Base-by-base conservation (phyloP, 495 filamentous ascomycete species). In the Xylaria palmicola region DNA sequence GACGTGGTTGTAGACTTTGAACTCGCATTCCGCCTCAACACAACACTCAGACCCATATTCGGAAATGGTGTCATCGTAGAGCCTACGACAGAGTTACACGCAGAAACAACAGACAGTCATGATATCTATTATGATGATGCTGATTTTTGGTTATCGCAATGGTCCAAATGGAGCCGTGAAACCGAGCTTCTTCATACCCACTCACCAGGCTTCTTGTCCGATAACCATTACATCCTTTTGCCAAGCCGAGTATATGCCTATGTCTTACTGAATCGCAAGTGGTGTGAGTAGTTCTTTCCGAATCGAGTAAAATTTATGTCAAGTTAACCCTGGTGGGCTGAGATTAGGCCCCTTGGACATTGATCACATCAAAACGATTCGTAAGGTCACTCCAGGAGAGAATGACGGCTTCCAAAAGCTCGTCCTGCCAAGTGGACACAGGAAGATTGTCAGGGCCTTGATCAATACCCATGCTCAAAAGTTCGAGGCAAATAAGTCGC, bases 401-500 rank as follows among this genome's bases (percentile, higher is more conserved):
- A 10, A 40, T 13, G 10, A 40, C 37, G 37, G 37, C 8, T 40
- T 40, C 15, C 37, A 40, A 40, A 40, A 40, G 37, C 37, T 40
- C 37, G 37, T 40, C 10, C 15, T 40, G 37, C 37, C 37, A n/a
- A n/a, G n/a, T n/a, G n/a, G n/a, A n/a, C n/a, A n/a, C n/a, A n/a
- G n/a, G n/a, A n/a, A n/a, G n/a, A n/a, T n/a, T n/a, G n/a, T n/a
- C n/a, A n/a, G n/a, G n/a, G n/a, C n/a, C n/a, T n/a, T n/a, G n/a
- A n/a, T n/a, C n/a, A n/a, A 79, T 53, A 75, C 73, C 48, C 68
- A 71, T 30, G 71, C 62, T 75, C 70, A 59, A 60, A 75, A n/a
- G 44, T 32, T 13, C n/a, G 32, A 9, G 65, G 67, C 10, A 66
- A 68, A 9, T 72, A 75, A 36, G 32, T 36, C 32, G 6, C 32